Percentiles rank a stretch among this genome's conserved stretches.
phyloP scores from a whole-genome alignment of 306 rosid species.

The Acacia confusa region DNA sequence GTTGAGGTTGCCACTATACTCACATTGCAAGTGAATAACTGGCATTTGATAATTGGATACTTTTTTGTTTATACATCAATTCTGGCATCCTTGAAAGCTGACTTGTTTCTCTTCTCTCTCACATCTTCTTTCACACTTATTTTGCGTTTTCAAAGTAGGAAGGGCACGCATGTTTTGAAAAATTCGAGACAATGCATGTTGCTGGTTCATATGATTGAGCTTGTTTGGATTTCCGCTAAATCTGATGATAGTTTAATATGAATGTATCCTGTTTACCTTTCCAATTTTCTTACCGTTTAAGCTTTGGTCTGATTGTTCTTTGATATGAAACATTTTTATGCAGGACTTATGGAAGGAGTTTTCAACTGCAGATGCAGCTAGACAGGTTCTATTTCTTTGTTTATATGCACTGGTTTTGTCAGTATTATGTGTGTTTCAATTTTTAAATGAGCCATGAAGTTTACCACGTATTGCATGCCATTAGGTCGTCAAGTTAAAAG shows the following conservation, averaged over 20 bases:
- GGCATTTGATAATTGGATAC: background rate
- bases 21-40: background rate
- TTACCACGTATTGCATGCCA: background rate
- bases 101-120: background rate
- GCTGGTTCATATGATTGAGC: background rate
- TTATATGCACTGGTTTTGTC: background rate
- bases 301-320: background rate
- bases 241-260: background rate
- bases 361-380: constrained; percentile 64
- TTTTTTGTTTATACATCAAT: background rate
- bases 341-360: constrained; percentile 77
- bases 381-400: constrained; percentile 55
- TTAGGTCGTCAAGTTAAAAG: constrained; percentile 83
- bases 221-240: background rate
- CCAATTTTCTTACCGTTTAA: background rate
- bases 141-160: background rate
- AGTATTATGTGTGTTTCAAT: background rate
- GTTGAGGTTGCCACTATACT: background rate
- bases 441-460: constrained; percentile 2
- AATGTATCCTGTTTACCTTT: background rate
- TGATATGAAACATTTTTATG: background rate
- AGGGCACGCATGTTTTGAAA: background rate
- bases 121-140: background rate
- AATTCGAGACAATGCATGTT: background rate
- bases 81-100: background rate